Evolutionary conservation across 2,329 filamentous ascomycete species (phyloP).

Genomic region (Clarireedia paspali): DNA sequence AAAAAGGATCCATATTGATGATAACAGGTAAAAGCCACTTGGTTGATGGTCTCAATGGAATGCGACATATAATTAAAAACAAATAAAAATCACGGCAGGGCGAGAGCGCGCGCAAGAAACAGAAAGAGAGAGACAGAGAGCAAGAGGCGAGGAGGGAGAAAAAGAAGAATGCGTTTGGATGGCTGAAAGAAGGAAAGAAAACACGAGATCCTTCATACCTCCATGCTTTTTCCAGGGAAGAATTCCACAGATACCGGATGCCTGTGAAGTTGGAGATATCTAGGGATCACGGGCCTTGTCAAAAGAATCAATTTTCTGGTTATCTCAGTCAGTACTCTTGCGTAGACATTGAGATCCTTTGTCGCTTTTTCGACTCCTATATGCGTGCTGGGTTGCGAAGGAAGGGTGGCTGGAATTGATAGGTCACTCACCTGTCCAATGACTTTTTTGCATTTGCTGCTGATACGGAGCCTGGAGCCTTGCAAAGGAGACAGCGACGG

Average conservation of each 20-base stretch:
- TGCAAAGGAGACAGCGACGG: no score
- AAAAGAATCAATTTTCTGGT: neutral
- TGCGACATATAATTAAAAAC: neutral
- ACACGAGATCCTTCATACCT: constrained; percentile 13
- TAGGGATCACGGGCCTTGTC: neutral
- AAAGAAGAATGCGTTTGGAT: neutral
- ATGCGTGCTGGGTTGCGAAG: neutral
- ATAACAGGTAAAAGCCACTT: neutral
- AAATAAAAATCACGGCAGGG: neutral
- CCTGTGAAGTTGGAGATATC: neutral
- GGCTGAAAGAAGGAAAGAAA: neutral
- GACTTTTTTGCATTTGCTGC: neutral
- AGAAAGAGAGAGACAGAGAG: neutral
- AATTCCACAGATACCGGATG: neutral
- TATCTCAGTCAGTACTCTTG: neutral
- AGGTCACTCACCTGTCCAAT: neutral
- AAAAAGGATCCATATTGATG: neutral
- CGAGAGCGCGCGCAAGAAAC: neutral
- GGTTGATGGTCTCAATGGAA: neutral
- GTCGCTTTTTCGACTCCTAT: no score
- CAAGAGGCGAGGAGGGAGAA: neutral
- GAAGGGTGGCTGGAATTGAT: neutral
- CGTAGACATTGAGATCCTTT: no score
- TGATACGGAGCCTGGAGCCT: no score
- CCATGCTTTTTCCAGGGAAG: constrained; percentile 9